These are phyloP conservation scores for Fusarium sarcochroum DNA, from an alignment of 2,329 filamentous ascomycete species.

Conservation along the genomic window DNA sequence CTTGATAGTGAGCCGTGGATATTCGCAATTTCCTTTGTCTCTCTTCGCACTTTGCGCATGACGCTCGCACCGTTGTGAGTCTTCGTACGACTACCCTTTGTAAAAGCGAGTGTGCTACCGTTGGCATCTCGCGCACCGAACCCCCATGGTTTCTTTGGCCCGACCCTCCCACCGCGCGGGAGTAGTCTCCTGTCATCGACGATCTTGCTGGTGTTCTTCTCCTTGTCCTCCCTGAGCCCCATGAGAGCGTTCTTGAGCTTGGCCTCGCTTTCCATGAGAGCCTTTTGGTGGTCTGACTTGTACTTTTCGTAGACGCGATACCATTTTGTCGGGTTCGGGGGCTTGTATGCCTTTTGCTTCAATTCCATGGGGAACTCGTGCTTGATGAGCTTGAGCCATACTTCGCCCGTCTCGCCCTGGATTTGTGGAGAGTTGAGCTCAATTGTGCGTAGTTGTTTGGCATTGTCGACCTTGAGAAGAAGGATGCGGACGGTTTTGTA, in stretches of 20 bases:
- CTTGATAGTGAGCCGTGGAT: constrained; percentile 62
- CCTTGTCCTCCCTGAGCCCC: constrained; percentile 70
- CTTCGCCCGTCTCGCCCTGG: constrained; percentile 74
- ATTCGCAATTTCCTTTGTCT: constrained; percentile 67
- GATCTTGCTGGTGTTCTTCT: constrained; percentile 69
- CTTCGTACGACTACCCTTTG: constrained; percentile 66
- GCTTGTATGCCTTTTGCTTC: constrained; percentile 73
- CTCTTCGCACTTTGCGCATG: constrained; percentile 68
- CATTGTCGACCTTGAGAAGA: constrained; percentile 78
- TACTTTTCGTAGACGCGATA: constrained; percentile 82
- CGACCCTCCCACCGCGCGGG: constrained; percentile 58
- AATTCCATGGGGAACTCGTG: constrained; percentile 79
- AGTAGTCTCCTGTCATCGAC: constrained; percentile 65
- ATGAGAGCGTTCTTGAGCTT: constrained; percentile 70
- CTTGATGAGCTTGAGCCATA: constrained; percentile 86
- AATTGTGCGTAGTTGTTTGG: constrained; percentile 80
- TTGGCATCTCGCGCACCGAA: constrained; percentile 48
- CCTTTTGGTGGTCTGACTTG: constrained; percentile 68
- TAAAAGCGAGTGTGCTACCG: constrained; percentile 59
- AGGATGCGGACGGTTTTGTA: constrained; percentile 75
- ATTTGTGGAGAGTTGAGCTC: constrained; percentile 85
- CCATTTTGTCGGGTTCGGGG: constrained; percentile 79
- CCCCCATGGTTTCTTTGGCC: constrained; percentile 46
- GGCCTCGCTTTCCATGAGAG: constrained; percentile 72
- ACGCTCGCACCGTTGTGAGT: constrained; percentile 66